Conservation (phyloP, 1,284 basidiomycete genomes). For the Trichosporon asahii region DNA sequence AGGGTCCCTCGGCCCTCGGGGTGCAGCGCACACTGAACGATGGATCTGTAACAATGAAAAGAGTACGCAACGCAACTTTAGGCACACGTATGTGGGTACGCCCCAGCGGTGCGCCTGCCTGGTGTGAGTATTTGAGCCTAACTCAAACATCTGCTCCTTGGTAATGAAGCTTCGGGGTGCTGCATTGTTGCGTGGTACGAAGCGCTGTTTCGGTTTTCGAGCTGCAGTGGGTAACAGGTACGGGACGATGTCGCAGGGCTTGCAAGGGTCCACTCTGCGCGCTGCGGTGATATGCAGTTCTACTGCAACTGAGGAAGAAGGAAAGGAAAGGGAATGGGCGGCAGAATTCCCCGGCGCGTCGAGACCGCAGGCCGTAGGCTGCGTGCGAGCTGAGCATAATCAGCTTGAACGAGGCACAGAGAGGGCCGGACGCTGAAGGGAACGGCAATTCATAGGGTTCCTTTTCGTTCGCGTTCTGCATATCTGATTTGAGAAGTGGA, state of each 20-base stretch:
- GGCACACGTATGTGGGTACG: not conserved
- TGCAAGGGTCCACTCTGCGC: too few relatives aligned
- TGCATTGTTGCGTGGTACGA: not conserved
- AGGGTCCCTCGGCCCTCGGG: not conserved
- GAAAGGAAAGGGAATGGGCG: not conserved
- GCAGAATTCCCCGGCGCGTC: too few relatives aligned
- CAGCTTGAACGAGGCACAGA: not conserved
- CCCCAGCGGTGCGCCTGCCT: not conserved
- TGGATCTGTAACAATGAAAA: not conserved
- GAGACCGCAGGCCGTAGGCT: not conserved
- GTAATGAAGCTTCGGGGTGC: not conserved
- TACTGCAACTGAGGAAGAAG: too few relatives aligned
- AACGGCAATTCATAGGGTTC: not conserved
- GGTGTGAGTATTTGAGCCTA: not conserved
- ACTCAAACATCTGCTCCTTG: not conserved
- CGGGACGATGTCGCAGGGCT: not conserved
- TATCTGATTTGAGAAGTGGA: not conserved
- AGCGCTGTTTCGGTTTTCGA: not conserved
- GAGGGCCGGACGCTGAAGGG: not conserved
- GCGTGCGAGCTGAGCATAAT: not conserved
- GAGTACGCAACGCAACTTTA: not conserved
- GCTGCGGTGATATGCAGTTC: too few relatives aligned
- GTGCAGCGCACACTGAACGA: not conserved
- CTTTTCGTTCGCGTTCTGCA: not conserved
- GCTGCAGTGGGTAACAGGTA: not conserved